Evolutionary conservation across 768 basidiomycete species (phyloP).

Genomic region (Termitomyces eurrhizus): DNA sequence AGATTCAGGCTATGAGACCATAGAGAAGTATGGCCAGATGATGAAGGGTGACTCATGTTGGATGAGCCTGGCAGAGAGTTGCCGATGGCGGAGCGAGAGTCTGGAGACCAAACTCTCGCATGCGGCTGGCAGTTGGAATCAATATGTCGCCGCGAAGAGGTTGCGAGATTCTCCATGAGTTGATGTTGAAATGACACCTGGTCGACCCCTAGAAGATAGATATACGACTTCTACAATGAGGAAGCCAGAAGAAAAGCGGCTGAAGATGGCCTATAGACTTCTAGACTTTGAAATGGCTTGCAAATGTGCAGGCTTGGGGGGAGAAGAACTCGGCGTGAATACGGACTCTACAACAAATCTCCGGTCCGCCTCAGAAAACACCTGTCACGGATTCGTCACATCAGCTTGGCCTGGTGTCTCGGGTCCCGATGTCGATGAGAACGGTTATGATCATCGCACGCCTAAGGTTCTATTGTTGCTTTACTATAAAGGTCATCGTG

Average conservation of each 20-base stretch:
- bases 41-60: constrained; percentile 26
- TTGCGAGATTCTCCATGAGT: constrained; percentile 23
- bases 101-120: constrained; percentile 19
- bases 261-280: background rate
- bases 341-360: constrained; percentile 10
- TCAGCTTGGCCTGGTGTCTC: constrained; percentile 11
- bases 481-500: too few species aligned
- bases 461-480: background rate
- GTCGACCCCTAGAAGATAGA: constrained; percentile 1
- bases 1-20: constrained; percentile 32
- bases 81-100: constrained; percentile 32
- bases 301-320: constrained; percentile 17
- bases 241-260: background rate
- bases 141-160: constrained; percentile 24
- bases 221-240: background rate
- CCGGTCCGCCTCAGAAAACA: constrained; percentile 18
- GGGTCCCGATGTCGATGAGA: constrained; percentile 14
- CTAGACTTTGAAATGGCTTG: constrained; percentile 2
- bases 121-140: constrained; percentile 20
- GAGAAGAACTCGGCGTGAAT: constrained; percentile 9
- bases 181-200: background rate
- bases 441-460: background rate
- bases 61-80: constrained; percentile 26
- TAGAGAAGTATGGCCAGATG: constrained; percentile 29
- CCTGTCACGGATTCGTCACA: constrained; percentile 17